Evolutionary conservation across 305 asterid species (phyloP).

Genomic region (Fraxinus xanthoxyloides): DNA sequence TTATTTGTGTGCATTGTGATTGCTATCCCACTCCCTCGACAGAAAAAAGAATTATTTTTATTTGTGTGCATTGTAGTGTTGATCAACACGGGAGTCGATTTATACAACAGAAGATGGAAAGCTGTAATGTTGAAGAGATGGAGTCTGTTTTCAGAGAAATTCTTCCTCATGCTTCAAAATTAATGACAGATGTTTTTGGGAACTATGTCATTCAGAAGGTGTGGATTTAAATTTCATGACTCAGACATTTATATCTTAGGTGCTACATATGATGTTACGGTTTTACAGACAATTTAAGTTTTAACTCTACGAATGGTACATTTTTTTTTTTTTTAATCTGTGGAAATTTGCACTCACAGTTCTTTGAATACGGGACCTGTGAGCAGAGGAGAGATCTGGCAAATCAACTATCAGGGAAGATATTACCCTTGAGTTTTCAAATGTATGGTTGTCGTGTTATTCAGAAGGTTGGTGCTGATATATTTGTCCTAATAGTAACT

Average conservation of each 20-base stretch:
- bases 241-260: neutral
- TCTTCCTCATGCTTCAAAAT: constrained; percentile 70
- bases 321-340: neutral
- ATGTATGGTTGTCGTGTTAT: constrained; percentile 95
- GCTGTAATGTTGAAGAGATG: constrained; percentile 69
- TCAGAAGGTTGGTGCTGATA: constrained; percentile 57
- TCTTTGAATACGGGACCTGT: constrained; percentile 70
- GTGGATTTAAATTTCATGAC: constrained; percentile 15
- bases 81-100: constrained; percentile 95
- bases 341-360: constrained; percentile 40
- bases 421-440: constrained; percentile 70
- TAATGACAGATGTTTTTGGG: constrained; percentile 86
- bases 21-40: constrained; percentile 6
- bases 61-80: constrained; percentile 44
- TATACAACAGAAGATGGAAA: constrained; percentile 86
- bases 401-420: constrained; percentile 54
- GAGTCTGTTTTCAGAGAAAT: constrained; percentile 68
- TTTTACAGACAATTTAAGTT: neutral
- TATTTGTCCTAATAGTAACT: neutral
- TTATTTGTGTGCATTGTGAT: neutral
- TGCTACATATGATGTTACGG: neutral
- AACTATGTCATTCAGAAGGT: constrained; percentile 96
- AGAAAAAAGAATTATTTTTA: constrained; percentile 10
- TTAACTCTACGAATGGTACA: neutral
- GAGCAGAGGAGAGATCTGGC: constrained; percentile 76